Conservation (phyloP, 352 stramenopile genomes). For the Globisporangium canariense region DNA sequence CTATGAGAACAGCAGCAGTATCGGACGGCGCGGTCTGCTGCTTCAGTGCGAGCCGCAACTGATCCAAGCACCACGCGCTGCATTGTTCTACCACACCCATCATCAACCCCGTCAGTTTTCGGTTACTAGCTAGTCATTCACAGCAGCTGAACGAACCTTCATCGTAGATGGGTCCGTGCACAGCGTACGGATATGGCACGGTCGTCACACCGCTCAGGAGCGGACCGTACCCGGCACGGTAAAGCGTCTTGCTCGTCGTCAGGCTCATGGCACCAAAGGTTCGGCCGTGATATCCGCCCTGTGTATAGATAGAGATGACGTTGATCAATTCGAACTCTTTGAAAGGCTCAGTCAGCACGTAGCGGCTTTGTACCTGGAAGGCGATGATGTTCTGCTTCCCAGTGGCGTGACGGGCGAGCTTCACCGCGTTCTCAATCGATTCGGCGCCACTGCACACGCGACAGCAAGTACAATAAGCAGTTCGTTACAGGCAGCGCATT, state of each 20-base stretch:
- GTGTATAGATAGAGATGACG: background rate
- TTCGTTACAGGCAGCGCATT: background rate
- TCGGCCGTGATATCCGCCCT: slow-evolving; percentile 90
- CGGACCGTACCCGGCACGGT: slow-evolving; percentile 84
- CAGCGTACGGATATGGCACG: slow-evolving; percentile 84
- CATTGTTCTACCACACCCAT: slow-evolving; percentile 35
- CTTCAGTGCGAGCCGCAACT: slow-evolving; percentile 78
- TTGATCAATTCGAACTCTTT: too few species aligned
- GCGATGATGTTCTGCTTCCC: slow-evolving; percentile 89
- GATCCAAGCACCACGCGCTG: slow-evolving; percentile 70
- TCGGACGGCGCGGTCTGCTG: slow-evolving; percentile 65
- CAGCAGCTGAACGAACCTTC: slow-evolving; percentile 23
- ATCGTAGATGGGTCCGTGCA: slow-evolving; percentile 62
- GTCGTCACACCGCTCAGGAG: slow-evolving; percentile 82
- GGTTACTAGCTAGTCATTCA: background rate
- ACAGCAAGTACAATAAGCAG: background rate
- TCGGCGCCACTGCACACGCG: slow-evolving; percentile 72
- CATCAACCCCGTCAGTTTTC: background rate
- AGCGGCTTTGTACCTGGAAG: slow-evolving; percentile 49
- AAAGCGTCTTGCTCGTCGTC: slow-evolving; percentile 89
- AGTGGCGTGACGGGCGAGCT: slow-evolving; percentile 88
- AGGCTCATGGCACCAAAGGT: slow-evolving; percentile 91
- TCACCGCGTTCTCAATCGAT: slow-evolving; percentile 91
- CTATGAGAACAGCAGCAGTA: slow-evolving; percentile 60
- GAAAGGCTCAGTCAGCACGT: too few species aligned